Base-by-base conservation (phyloP, 352 stramenopile species). In the Globisporangium paroecandrum region DNA sequence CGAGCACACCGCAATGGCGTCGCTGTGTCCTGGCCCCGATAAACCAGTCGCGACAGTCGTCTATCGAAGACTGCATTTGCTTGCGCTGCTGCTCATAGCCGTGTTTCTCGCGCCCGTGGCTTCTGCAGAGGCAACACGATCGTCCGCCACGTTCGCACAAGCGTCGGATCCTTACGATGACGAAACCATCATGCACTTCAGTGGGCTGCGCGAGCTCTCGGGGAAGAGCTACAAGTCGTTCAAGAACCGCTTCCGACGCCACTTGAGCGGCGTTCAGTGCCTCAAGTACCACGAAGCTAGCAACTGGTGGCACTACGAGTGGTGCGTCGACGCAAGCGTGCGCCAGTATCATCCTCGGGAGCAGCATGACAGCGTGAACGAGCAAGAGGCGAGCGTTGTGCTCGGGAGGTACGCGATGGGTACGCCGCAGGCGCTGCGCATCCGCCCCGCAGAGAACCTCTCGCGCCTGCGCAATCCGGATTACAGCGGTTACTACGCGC, bases 281-380 rank as follows among this genome's bases (percentile, higher is more conserved):
- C 72, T 94, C 12, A 67, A 66, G 20, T 91, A 79, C 67, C 86
- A 96, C 61, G 78, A 74, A 22, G 76, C 73, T 2, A 77, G 76
- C 24, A 75, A 71, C 25, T 96, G 86, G 88, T 96, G 88, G 88
- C 82, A 86, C 25, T 94, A 96, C 74, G 88, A 96, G 69, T 96
- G 88, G 85, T 96, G 88, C 69, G 59, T 90, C 58, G 82, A 90
- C 57, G 67, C 66, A 1, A 63, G 82, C 72, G 85, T 94, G 60
- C 85, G 80, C 34, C 88, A 96, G 69, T 91, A 88, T 71, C 79
- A 94, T 58, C 73, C 66, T 59, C 43, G 15, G 6, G 46, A 27
- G 7, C 53, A 58, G 53, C 53, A 4, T 13, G 9, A 22, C 51
- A 9, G 20, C 18, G 38, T 2, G 34, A n/a, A 36, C 36, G 49